phyloP scores from a whole-genome alignment of 1,284 basidiomycete genomes.

The Dichomitus squalens region DNA sequence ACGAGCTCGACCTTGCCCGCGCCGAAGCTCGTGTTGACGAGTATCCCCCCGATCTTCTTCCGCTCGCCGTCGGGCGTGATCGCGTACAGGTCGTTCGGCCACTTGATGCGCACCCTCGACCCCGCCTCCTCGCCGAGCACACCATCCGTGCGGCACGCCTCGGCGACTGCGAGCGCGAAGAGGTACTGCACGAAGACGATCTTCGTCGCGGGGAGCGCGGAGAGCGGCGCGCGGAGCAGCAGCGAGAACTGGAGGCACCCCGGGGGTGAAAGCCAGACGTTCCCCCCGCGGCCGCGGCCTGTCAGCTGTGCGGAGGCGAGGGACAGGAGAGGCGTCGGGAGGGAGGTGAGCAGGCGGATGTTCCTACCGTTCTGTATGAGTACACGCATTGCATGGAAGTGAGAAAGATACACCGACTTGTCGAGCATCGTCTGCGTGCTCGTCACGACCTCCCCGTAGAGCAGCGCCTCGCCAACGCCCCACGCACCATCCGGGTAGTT shows the following conservation, averaged over 20 bases:
- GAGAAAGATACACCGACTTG: slow-evolving; percentile 55
- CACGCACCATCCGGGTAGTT: slow-evolving; percentile 35
- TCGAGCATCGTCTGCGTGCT: slow-evolving; percentile 97
- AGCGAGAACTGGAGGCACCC: slow-evolving; percentile 91
- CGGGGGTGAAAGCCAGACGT: slow-evolving; percentile 91
- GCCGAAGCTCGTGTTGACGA: slow-evolving; percentile 88
- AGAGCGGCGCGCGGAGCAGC: slow-evolving; percentile 63
- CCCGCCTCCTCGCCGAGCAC: slow-evolving; percentile 57
- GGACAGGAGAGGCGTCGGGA: slow-evolving; percentile 80
- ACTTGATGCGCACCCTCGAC: slow-evolving; percentile 80
- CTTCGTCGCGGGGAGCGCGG: slow-evolving; percentile 60
- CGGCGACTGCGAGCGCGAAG: slow-evolving; percentile 86
- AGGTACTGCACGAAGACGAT: slow-evolving; percentile 98
- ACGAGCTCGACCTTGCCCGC: slow-evolving; percentile 77
- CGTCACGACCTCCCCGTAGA: slow-evolving; percentile 90
- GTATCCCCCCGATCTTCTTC: slow-evolving; percentile 87
- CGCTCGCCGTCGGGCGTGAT: slow-evolving; percentile 52
- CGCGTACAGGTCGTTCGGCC: slow-evolving; percentile 97
- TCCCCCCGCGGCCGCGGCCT: slow-evolving; percentile 88
- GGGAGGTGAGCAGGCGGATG: slow-evolving; percentile 63
- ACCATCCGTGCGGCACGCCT: slow-evolving; percentile 66
- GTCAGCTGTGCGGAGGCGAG: slow-evolving; percentile 88
- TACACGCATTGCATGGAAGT: neutral
- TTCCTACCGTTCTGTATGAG: slow-evolving; percentile 57
- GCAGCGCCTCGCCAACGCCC: slow-evolving; percentile 74